These are phyloP conservation scores for Trichosporon coremiiforme DNA, from an alignment of 1,284 basidiomycete genomes.

Conservation along the genomic window DNA sequence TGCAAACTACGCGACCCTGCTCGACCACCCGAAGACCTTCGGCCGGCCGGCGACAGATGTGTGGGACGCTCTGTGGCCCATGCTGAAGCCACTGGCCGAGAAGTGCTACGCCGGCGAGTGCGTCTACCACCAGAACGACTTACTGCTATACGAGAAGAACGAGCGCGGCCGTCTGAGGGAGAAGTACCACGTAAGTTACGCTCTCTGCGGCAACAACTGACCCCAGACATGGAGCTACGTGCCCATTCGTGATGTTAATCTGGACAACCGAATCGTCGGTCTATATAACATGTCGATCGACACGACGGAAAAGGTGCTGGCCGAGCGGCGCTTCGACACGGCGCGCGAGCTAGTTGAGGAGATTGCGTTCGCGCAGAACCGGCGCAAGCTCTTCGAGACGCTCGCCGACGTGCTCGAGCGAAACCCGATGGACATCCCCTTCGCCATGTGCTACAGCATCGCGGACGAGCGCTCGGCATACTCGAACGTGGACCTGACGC, in stretches of 20 bases:
- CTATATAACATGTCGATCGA: slow-evolving; percentile 35
- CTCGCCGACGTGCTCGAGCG: slow-evolving; percentile 29
- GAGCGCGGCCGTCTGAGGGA: slow-evolving; percentile 38
- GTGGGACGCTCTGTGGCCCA: slow-evolving; percentile 40
- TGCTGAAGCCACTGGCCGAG: slow-evolving; percentile 33
- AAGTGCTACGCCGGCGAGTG: slow-evolving; percentile 29
- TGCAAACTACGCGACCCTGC: slow-evolving; percentile 35
- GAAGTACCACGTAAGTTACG: slow-evolving; percentile 36
- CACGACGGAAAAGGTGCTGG: slow-evolving; percentile 30
- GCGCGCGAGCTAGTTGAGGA: slow-evolving; percentile 31
- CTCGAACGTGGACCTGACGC: slow-evolving; percentile 23
- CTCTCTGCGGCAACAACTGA: background rate
- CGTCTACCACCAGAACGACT: slow-evolving; percentile 37
- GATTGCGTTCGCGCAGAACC: slow-evolving; percentile 26
- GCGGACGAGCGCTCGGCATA: background rate
- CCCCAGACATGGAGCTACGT: slow-evolving; percentile 40
- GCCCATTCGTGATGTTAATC: slow-evolving; percentile 36
- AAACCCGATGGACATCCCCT: slow-evolving; percentile 37
- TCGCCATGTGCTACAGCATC: slow-evolving; percentile 36
- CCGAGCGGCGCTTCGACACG: slow-evolving; percentile 30
- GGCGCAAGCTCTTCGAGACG: slow-evolving; percentile 25
- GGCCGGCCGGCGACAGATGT: slow-evolving; percentile 39
- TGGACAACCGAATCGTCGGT: slow-evolving; percentile 29
- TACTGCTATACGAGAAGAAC: slow-evolving; percentile 33
- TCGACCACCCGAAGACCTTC: slow-evolving; percentile 41